Evolutionary conservation across 2,329 filamentous ascomycete genomes (phyloP).

Genomic region (Chaetomium globosum): DNA sequence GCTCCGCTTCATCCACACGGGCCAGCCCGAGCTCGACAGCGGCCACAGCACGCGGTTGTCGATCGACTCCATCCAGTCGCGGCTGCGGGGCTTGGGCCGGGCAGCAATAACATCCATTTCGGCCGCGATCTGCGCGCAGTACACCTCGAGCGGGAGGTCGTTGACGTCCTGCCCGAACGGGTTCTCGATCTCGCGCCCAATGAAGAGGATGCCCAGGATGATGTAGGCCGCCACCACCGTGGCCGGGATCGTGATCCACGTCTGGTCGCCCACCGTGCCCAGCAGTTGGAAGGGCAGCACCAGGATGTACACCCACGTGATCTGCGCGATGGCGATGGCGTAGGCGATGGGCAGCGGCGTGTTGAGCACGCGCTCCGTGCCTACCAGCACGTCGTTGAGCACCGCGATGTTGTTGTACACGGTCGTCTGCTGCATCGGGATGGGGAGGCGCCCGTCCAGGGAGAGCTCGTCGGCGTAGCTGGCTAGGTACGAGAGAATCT

Average conservation of each 20-base stretch:
- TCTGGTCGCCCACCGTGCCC: conserved; percentile 46
- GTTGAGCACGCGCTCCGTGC: conserved; percentile 71
- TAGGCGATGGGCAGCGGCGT: conserved; percentile 74
- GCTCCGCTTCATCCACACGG: conserved; percentile 52
- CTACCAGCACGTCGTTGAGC: conserved; percentile 67
- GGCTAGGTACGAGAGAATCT: conserved; percentile 68
- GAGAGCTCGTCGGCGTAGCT: conserved; percentile 63
- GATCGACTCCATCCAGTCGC: conserved; percentile 51
- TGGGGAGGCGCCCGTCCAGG: conserved; percentile 50
- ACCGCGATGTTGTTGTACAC: conserved; percentile 53
- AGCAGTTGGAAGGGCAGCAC: conserved; percentile 73
- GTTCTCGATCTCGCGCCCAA: conserved; percentile 70
- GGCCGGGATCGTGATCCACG: conserved; percentile 71
- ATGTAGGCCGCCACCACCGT: conserved; percentile 69
- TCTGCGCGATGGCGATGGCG: conserved; percentile 74
- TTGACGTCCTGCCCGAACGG: conserved; percentile 71
- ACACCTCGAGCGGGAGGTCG: conserved; percentile 66
- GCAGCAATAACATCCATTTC: conserved; percentile 67
- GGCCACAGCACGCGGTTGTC: conserved; percentile 48
- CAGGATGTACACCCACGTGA: conserved; percentile 75
- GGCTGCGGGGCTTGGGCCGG: conserved; percentile 53
- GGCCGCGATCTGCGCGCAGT: conserved; percentile 64
- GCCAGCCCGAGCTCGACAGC: conserved; percentile 50
- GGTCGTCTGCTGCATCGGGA: conserved; percentile 56
- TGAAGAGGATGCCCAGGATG: conserved; percentile 68